Conservation (phyloP, 768 basidiomycete genomes). For the Mycena olivaceomarginata region DNA sequence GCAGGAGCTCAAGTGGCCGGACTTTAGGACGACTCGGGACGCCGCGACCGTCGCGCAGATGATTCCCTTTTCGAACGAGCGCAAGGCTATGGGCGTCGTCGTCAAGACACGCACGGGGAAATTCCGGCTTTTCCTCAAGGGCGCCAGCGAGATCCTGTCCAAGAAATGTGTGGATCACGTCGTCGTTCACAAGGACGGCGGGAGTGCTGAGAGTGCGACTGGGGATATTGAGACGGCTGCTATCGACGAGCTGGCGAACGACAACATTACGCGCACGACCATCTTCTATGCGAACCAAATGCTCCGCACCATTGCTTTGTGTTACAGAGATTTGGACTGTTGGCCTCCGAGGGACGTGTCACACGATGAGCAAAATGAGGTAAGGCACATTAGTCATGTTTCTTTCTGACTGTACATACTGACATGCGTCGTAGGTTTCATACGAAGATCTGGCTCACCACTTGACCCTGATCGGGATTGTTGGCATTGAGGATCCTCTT, state of each 20-base stretch:
- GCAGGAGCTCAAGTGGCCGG: conserved; percentile 85
- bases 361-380: conserved; percentile 71
- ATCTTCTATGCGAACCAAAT: conserved; percentile 99
- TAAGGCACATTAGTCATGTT: conserved; percentile 49
- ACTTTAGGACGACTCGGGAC: conserved; percentile 82
- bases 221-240: conserved; percentile 70
- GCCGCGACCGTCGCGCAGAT: conserved; percentile 82
- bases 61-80: conserved; percentile 95
- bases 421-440: conserved; percentile 74
- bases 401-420: too few relatives aligned
- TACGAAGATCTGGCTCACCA: conserved; percentile 82
- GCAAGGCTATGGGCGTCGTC: conserved; percentile 97
- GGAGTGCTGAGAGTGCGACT: conserved; percentile 42
- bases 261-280: conserved; percentile 94
- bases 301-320: conserved; percentile 94
- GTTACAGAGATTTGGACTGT: conserved; percentile 89
- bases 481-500: conserved; percentile 97
- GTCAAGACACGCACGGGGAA: conserved; percentile 72
- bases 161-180: conserved; percentile 86
- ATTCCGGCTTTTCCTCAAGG: conserved; percentile 90
- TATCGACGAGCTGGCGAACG: conserved; percentile 81
- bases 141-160: conserved; percentile 94
- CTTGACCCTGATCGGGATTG: conserved; percentile 91
- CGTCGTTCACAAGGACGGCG: conserved; percentile 69
- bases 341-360: conserved; percentile 85